Base-by-base conservation (phyloP, 345 rosid species). In the Trapa incisa region DNA sequence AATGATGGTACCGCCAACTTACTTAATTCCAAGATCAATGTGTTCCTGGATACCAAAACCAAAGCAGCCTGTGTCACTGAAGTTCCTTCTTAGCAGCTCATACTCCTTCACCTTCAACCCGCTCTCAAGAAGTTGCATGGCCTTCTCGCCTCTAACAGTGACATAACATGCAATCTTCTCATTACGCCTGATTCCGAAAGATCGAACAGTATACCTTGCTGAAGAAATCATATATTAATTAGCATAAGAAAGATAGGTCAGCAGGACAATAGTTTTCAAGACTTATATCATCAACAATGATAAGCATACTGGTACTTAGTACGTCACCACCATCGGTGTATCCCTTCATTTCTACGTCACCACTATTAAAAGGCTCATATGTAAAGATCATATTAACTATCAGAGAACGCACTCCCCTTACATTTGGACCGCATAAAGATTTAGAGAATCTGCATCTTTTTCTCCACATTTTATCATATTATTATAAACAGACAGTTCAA, bases 31-130 rank as follows among this genome's bases (percentile, higher is more conserved):
- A 14, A 89, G 95, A 86, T 94, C 98, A 39, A 93, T 93, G 80
- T 93, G 98, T 81, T 93, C 98, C 77, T 93, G 97, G 62, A 93
- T 93, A 67, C 97, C 98, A 0, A 93, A 93, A 6, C 98, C 98
- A 0, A 93, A 93, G 77, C 97, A 93, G 45, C 98, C 98, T 47
- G 97, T 89, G 41, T 93, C 98, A 65, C 98, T 93, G 79, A 89
- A 93, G 83, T 93, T 93, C 83, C 84, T 89, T 74, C 97, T 82
- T 74, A 93, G 77, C 29, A 90, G 78, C 82, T 93, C 97, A 47
- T 89, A 93, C n/a, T 92, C 98, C 77, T 92, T 92, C 32, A 92
- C 98, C 82, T 92, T 92, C 84, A 92, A 80, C 1, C 98, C 98
- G 41, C 98, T 92, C 81, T 92, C 98, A 29, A 92, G 82, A 38